A percentile compares a stretch with the other conserved stretches of the same genome.
These are phyloP conservation scores for Ustilago vetiveriae DNA, from an alignment of 1,284 basidiomycete genomes.

Conservation along the genomic window DNA sequence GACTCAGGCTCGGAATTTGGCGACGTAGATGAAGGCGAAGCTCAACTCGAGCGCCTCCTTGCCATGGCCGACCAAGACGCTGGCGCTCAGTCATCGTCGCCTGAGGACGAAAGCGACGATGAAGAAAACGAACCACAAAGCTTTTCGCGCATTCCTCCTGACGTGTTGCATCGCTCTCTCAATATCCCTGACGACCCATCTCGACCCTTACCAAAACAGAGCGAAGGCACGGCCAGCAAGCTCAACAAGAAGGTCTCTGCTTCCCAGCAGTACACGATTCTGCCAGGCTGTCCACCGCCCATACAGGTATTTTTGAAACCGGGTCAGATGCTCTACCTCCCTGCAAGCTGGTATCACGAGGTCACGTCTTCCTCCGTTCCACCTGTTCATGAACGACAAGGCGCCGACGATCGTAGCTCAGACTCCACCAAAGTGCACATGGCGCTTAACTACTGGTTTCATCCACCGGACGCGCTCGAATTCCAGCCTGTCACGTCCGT, in stretches of 20 bases:
- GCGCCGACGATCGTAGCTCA: not conserved
- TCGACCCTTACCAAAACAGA: not conserved
- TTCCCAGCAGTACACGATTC: constrained; percentile 11
- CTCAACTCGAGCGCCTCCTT: constrained; percentile 37
- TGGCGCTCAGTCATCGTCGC: constrained; percentile 6
- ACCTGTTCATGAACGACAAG: constrained; percentile 10
- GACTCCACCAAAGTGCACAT: constrained; percentile 53
- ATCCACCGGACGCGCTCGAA: constrained; percentile 59
- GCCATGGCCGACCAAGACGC: constrained; percentile 11
- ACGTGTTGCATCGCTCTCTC: constrained; percentile 54
- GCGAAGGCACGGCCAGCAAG: constrained; percentile 1
- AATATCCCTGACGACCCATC: constrained; percentile 37
- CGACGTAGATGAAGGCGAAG: constrained; percentile 52
- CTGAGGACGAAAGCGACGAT: constrained; percentile 6
- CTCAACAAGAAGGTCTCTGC: constrained; percentile 9
- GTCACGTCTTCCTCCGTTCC: constrained; percentile 55
- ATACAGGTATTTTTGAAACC: constrained; percentile 58
- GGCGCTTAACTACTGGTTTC: constrained; percentile 67
- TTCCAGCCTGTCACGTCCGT: constrained; percentile 30
- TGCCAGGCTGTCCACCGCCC: constrained; percentile 55
- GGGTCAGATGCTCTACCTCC: constrained; percentile 66
- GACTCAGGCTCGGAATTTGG: constrained; percentile 48
- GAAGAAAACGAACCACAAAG: constrained; percentile 58
- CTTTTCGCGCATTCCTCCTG: constrained; percentile 58
- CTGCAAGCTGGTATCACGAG: constrained; percentile 66